Base-by-base conservation (phyloP, 257 asterid genomes). In the Misopates orontium region DNA sequence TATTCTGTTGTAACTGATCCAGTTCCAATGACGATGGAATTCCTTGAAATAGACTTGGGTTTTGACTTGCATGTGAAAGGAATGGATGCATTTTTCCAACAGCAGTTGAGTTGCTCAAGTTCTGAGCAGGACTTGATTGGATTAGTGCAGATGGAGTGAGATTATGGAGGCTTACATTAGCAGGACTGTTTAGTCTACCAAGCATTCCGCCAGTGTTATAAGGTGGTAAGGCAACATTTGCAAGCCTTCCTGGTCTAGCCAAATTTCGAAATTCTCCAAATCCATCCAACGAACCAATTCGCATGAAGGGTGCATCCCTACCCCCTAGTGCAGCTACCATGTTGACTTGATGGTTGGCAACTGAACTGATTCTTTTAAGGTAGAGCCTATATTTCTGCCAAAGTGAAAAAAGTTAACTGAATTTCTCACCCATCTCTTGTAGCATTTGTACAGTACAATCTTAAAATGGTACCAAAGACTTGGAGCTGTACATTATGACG, bases 361-460 rank as follows among this genome's bases (percentile, higher is more conserved):
- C 87, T 1, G 85, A 70, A 62, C 93, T 83, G 62, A 88, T 88
- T 76, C 94, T 84, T 75, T 85, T 88, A 81, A 88, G 77, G 78
- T 83, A 91, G 62, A 86, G 88, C 87, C 96, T 73, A 60, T 91
- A 91, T 75, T 88, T 91, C 98, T 91, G 91, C 79, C 75, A 67
- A 45, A 66, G 71, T 58, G 36, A 8, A 72, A 73, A 22, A 31
- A 31, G 44, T 16, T 19, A 39, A 11, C 17, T 49, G 23, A 49
- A 49, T 5, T 9, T 36, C 42, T 1, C 4, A 36, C 1, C 42
- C 42, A 36, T 36, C 42, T 36, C 1, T 36, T 4, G 11, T 10
- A 36, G 42, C 42, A 3, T 36, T 36, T 9, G 8, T 36, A 36
- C 1, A 9, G 11, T 36, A 36, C 4, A 36, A 36, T 36, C 42